Evolutionary conservation across 169 alveolate genomes (phyloP).

Genomic region (Perkinsus chesapeaki): DNA sequence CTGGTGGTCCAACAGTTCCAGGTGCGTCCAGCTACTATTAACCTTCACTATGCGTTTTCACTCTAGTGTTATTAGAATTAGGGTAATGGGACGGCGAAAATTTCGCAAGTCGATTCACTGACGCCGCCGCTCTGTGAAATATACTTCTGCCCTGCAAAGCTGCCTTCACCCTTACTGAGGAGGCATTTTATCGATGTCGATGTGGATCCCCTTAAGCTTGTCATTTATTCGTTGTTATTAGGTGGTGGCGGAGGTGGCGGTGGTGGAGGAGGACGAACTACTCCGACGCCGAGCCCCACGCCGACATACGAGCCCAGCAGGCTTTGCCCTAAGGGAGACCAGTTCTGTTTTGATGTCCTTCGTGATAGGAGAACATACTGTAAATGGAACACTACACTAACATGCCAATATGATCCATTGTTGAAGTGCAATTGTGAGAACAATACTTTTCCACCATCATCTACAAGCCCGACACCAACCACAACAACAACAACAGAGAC

Average conservation of each 20-base stretch:
- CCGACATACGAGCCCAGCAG: neutral
- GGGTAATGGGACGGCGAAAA: no score
- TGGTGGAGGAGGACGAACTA: neutral
- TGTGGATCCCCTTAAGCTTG: no score
- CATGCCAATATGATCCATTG: neutral
- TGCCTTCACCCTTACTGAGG: no score
- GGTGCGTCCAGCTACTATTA: no score
- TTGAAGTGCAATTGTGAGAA: neutral
- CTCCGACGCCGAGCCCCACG: neutral
- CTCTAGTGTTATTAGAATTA: no score
- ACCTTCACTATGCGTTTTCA: no score
- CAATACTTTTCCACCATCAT: neutral
- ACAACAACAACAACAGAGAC: neutral
- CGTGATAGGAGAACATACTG: neutral
- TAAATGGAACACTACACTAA: neutral
- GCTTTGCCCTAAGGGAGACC: neutral
- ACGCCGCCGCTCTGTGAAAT: neutral
- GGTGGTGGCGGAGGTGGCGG: neutral
- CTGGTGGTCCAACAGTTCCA: neutral
- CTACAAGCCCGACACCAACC: neutral
- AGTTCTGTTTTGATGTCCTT: neutral
- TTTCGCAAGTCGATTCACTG: neutral
- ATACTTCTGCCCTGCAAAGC: no score
- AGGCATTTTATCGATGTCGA: no score
- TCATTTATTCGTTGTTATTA: no score